phyloP scores from a whole-genome alignment of 495 filamentous ascomycete species.

The Aspergillus heteromorphus region DNA sequence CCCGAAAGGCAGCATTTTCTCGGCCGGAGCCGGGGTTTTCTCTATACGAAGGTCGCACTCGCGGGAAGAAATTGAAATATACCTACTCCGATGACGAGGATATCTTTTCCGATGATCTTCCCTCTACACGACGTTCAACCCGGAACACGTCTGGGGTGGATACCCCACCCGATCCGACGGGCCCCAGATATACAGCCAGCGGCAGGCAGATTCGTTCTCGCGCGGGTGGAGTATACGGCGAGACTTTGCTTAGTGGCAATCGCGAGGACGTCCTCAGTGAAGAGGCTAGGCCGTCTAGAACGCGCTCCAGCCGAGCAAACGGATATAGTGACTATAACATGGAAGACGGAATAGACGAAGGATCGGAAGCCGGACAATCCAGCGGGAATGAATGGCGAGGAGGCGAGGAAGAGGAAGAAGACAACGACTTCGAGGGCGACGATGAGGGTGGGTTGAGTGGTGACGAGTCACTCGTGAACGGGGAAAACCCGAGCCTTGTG shows the following conservation, averaged over 20 bases:
- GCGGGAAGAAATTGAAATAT: slow-evolving; percentile 92
- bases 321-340: slow-evolving; percentile 49
- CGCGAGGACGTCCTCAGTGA: slow-evolving; percentile 30
- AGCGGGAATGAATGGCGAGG: slow-evolving; percentile 60
- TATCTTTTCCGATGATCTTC: slow-evolving; percentile 64
- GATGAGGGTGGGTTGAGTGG: slow-evolving; percentile 57
- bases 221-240: slow-evolving; percentile 74
- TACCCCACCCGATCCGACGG: slow-evolving; percentile 62
- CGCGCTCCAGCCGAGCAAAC: slow-evolving; percentile 30
- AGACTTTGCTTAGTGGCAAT: slow-evolving; percentile 56
- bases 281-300: slow-evolving; percentile 27
- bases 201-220: slow-evolving; percentile 79
- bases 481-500: slow-evolving; percentile 53
- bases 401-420: slow-evolving; percentile 67
- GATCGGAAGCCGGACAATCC: slow-evolving; percentile 53
- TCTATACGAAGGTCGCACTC: slow-evolving; percentile 90
- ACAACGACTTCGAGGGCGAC: slow-evolving; percentile 61
- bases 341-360: slow-evolving; percentile 58
- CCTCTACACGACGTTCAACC: slow-evolving; percentile 62
- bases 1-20: slow-evolving; percentile 79
- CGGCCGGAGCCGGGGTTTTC: slow-evolving; percentile 88
- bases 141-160: slow-evolving; percentile 62
- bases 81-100: slow-evolving; percentile 91
- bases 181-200: slow-evolving; percentile 84
- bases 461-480: slow-evolving; percentile 53